Conservation (phyloP, 495 filamentous ascomycete species). For the Hypomontagnella submonticulosa region DNA sequence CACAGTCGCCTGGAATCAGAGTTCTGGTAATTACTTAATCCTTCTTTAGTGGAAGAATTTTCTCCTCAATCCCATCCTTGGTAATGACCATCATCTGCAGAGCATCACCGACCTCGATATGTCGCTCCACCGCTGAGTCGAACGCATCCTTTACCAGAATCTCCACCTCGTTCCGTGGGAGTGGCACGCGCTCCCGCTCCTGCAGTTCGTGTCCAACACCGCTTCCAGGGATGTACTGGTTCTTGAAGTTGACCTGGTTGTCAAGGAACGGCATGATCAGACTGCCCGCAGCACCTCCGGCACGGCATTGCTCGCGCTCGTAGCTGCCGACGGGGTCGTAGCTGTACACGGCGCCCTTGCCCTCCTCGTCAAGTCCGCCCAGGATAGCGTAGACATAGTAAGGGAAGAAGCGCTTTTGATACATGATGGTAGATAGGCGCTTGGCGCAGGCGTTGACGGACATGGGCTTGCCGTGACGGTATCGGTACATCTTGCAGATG, state of each 20-base stretch:
- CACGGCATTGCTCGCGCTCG: constrained; percentile 94
- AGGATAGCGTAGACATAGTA: constrained; percentile 96
- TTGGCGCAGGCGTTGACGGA: constrained; percentile 92
- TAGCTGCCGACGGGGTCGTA: constrained; percentile 98
- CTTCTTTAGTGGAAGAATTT: constrained; percentile 84
- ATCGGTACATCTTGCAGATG: constrained; percentile 96
- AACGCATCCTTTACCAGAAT: constrained; percentile 95
- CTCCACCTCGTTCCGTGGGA: constrained; percentile 79
- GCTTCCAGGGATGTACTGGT: constrained; percentile 93
- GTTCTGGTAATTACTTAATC: constrained; percentile 66
- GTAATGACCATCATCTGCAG: constrained; percentile 96
- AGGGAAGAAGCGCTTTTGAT: constrained; percentile 97
- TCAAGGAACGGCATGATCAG: constrained; percentile 99
- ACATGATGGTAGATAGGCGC: constrained; percentile 90
- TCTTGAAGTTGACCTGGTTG: constrained; percentile 99
- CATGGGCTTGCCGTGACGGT: constrained; percentile 94
- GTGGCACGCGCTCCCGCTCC: constrained; percentile 69
- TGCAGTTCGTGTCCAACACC: constrained; percentile 83
- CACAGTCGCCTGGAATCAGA: constrained; percentile 30
- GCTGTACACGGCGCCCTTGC: constrained; percentile 92
- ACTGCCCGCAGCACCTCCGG: constrained; percentile 93
- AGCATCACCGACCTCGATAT: constrained; percentile 98
- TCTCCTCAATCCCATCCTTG: constrained; percentile 86
- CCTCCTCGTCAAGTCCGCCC: constrained; percentile 93
- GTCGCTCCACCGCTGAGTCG: constrained; percentile 95